Evolutionary conservation across 176 grass and related monocot species (phyloP).

Genomic region (Oryza glumipatula): DNA sequence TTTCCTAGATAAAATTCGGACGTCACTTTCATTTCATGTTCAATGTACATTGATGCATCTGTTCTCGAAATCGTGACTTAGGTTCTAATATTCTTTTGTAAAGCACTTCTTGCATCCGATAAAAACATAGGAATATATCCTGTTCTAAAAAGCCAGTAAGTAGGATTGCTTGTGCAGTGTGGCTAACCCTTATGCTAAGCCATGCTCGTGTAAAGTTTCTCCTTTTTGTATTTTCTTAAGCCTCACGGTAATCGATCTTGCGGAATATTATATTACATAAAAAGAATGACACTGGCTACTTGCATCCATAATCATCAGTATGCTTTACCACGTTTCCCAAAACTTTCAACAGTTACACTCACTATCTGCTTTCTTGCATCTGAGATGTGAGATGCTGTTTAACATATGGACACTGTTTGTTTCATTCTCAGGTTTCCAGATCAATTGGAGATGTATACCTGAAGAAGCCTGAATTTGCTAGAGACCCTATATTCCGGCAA

Average conservation of each 20-base stretch:
- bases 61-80: neutral
- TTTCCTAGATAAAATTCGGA: neutral
- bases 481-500: conserved; percentile 48
- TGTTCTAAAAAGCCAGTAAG: neutral
- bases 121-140: conserved; percentile 26
- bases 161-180: conserved; percentile 20
- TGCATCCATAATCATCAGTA: conserved; percentile 17
- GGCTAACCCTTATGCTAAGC: conserved; percentile 33
- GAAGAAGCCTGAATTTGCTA: conserved; percentile 53
- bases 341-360: neutral
- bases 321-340: conserved; percentile 11
- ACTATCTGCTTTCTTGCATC: conserved; percentile 3
- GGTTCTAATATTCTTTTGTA: conserved; percentile 17
- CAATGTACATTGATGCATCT: conserved; percentile 4
- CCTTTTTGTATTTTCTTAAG: conserved; percentile 31
- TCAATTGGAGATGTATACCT: conserved; percentile 64
- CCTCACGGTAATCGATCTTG: conserved; percentile 5
- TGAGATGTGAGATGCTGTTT: neutral
- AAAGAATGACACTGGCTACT: neutral
- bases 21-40: neutral
- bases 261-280: neutral
- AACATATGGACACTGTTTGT: neutral
- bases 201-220: neutral
- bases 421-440: conserved; percentile 53
- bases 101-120: conserved; percentile 17